phyloP scores from a whole-genome alignment of 2,329 filamentous ascomycete genomes.

The Colletotrichum graminicola region DNA sequence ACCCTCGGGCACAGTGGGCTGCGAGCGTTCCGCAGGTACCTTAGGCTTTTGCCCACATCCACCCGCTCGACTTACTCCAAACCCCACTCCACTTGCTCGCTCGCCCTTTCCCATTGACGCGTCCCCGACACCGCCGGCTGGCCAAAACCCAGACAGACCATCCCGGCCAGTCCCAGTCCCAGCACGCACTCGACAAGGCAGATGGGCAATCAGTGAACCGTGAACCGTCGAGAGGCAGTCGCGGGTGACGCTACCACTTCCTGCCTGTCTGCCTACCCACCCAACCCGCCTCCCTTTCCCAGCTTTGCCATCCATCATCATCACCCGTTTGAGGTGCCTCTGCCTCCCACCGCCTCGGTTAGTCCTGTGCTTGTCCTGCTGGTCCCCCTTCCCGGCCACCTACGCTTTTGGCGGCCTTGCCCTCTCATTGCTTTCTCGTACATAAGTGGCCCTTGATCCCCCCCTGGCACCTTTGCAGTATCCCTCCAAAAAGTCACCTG shows the following conservation, averaged over 20 bases:
- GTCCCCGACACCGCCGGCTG: constrained; percentile 20
- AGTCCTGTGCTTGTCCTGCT: background rate
- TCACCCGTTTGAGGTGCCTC: constrained; percentile 11
- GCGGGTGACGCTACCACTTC: constrained; percentile 37
- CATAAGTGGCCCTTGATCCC: constrained; percentile 38
- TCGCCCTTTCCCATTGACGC: constrained; percentile 9
- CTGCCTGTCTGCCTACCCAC: constrained; percentile 36
- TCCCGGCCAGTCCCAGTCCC: background rate
- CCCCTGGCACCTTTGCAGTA: constrained; percentile 8
- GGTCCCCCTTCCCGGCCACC: constrained; percentile 23
- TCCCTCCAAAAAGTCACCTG: constrained; percentile 35
- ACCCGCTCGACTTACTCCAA: constrained; percentile 2
- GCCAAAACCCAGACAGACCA: constrained; percentile 11
- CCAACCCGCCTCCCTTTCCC: constrained; percentile 20
- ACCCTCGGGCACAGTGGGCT: constrained; percentile 6
- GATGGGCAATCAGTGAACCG: constrained; percentile 7
- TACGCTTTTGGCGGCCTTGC: constrained; percentile 29
- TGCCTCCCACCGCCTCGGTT: constrained; percentile 7
- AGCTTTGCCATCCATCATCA: constrained; percentile 9
- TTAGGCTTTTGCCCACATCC: constrained; percentile 7
- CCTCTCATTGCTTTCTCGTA: constrained; percentile 20
- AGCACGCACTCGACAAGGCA: background rate
- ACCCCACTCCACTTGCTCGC: constrained; percentile 5
- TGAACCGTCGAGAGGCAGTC: constrained; percentile 14
- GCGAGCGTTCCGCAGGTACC: background rate